These are phyloP conservation scores for Triticum dicoccoides DNA, from an alignment of 176 grass and related monocot genomes.

Conservation along the genomic window DNA sequence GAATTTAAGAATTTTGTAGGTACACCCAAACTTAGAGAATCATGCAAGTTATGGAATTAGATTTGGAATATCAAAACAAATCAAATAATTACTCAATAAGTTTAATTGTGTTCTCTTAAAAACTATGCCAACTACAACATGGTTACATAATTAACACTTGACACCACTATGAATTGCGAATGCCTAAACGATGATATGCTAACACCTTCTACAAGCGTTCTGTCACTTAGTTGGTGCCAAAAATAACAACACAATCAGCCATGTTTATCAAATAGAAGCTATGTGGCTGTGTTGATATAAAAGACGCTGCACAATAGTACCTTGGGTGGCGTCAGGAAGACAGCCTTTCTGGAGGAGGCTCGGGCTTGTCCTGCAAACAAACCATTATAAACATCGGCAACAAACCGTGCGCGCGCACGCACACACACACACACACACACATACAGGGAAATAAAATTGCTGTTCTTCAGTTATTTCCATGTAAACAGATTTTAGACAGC, in stretches of 20 bases:
- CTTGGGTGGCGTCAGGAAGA: slow-evolving; percentile 83
- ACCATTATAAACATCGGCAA: slow-evolving; percentile 10
- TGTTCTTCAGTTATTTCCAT: not conserved
- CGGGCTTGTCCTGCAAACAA: slow-evolving; percentile 68
- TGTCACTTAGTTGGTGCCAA: not conserved
- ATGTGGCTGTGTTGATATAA: not conserved
- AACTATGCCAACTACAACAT: not conserved
- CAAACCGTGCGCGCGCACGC: not conserved
- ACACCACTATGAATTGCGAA: not conserved
- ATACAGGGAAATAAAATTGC: not conserved
- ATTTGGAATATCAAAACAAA: too few relatives aligned
- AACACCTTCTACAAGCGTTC: not conserved
- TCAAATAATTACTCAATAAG: too few relatives aligned
- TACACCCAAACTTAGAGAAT: too few relatives aligned
- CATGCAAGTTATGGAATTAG: too few relatives aligned
- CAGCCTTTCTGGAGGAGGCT: slow-evolving; percentile 78
- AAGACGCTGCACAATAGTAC: slow-evolving; percentile 35
- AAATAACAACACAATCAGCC: not conserved
- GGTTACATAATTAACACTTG: not conserved
- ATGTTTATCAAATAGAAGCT: not conserved
- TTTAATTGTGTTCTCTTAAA: too few relatives aligned
- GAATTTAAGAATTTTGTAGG: too few relatives aligned
- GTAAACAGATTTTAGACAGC: not conserved
- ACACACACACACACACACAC: not conserved
- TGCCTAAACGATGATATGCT: not conserved